Base-by-base conservation (phyloP, 2,329 filamentous ascomycete genomes). In the Nigrospora sphaerica region DNA sequence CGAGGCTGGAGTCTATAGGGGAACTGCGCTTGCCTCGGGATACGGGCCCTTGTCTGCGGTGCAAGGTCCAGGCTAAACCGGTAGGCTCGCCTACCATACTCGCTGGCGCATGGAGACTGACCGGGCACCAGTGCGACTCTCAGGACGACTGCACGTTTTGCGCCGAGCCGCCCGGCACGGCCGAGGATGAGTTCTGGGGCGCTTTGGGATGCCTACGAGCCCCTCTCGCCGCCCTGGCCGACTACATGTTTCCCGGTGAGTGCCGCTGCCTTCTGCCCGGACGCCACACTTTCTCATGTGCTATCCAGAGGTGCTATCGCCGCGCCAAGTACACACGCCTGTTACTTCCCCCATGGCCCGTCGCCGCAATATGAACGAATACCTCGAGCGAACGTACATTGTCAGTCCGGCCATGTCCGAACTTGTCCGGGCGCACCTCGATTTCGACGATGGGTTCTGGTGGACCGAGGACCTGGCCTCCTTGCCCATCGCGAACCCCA, bases 371-470 rank as follows among this genome's bases (percentile, higher is more conserved):
- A 68, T 80, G 53, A 79, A 79, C 54, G 72, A 78, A 18, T 72
- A 71, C 47, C 62, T 80, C 10, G 68, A 77, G 41, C 64, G 67
- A 13, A 63, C 64, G 1, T 78, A 74, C 46, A 62, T 66, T 13
- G 60, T 72, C 17, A 59, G 64, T n/a, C 57, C 62, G n/a, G 62
- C 66, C 12, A 62, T 67, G 23, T 56, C 64, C 2, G 62, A 67
- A n/a, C 59, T 70, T 48, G 71, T 74, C 14, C 68, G 68, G 45
- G 55, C 60, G 4, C 67, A 71, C 45, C 56, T 77, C 3, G 77
- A 81, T 53, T 79, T 76, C 46, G 66, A 74, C 32, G 77, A 81
- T 52, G 68, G 68, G 2, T 80, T 81, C 54, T 81, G 77, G 77
- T 77, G 74, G 73, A 74, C 71, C 14, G 74, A 77, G 41, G 71